phyloP scores from a whole-genome alignment of 306 rosid species.

The Vigna trinervia region DNA sequence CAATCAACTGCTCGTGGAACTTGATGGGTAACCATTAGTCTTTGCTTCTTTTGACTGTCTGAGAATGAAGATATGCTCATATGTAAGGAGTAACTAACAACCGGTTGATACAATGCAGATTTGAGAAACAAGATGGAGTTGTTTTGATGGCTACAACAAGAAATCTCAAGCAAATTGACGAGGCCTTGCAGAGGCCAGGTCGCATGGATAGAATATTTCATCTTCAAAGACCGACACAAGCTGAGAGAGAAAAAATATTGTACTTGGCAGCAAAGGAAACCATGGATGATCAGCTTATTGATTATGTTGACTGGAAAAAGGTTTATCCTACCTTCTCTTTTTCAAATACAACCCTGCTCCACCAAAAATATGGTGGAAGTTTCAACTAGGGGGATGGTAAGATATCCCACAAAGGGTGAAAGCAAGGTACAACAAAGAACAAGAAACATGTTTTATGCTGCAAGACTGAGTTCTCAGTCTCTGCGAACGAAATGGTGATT shows the following conservation, averaged over 20 bases:
- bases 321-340: constrained; percentile 50
- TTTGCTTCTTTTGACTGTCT: constrained; percentile 39
- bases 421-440: constrained; percentile 22
- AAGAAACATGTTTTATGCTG: constrained; percentile 24
- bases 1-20: constrained; percentile 98
- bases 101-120: constrained; percentile 56
- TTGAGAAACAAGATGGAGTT: constrained; percentile 99
- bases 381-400: constrained; percentile 18
- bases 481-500: constrained; percentile 16
- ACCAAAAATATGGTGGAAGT: neutral
- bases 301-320: constrained; percentile 96
- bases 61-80: constrained; percentile 41
- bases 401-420: constrained; percentile 13
- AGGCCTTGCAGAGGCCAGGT: constrained; percentile 96
- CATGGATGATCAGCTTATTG: constrained; percentile 88
- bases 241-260: constrained; percentile 85
- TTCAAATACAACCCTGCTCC: neutral
- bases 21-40: constrained; percentile 81
- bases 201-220: constrained; percentile 99
- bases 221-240: constrained; percentile 96
- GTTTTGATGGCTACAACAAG: constrained; percentile 98
- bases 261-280: constrained; percentile 80
- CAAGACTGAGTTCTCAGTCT: constrained; percentile 5
- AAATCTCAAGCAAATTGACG: constrained; percentile 89
- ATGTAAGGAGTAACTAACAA: constrained; percentile 25